phyloP scores from a whole-genome alignment of 176 grass and related monocot genomes.

The Zea mays region DNA sequence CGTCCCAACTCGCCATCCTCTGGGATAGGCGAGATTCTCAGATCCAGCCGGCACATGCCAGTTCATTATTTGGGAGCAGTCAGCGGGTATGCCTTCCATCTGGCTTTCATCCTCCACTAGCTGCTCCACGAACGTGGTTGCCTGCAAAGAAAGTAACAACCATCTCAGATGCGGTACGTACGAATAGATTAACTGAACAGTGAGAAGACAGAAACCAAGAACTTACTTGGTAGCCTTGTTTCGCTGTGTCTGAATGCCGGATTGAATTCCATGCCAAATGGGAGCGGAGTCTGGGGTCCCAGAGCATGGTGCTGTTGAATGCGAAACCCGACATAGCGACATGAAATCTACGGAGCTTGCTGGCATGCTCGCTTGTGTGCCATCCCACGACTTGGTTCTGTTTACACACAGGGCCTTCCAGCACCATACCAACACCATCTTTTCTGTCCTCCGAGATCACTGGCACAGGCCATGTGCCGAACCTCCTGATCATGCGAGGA shows the following conservation, averaged over 20 bases:
- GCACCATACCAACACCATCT: slow-evolving; percentile 34
- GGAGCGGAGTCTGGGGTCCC: slow-evolving; percentile 73
- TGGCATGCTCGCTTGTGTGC: slow-evolving; percentile 74
- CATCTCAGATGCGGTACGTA: slow-evolving; percentile 36
- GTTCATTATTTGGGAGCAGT: slow-evolving; percentile 92
- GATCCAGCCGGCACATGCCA: slow-evolving; percentile 94
- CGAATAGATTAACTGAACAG: not conserved
- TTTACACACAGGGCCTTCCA: slow-evolving; percentile 91
- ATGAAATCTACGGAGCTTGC: slow-evolving; percentile 90
- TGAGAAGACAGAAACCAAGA: not conserved
- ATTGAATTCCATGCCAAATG: slow-evolving; percentile 80
- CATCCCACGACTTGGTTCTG: slow-evolving; percentile 80
- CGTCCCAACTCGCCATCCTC: slow-evolving; percentile 61
- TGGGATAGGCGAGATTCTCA: slow-evolving; percentile 74
- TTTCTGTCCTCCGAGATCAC: slow-evolving; percentile 59
- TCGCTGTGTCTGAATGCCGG: slow-evolving; percentile 65
- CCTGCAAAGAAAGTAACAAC: slow-evolving; percentile 56
- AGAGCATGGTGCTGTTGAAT: slow-evolving; percentile 97
- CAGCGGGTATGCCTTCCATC: slow-evolving; percentile 90
- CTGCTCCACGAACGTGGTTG: slow-evolving; percentile 81
- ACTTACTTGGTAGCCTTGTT: slow-evolving; percentile 81
- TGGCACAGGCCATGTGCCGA: slow-evolving; percentile 93
- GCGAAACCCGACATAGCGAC: slow-evolving; percentile 92
- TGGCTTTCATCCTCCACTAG: slow-evolving; percentile 95
- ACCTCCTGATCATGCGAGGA: slow-evolving; percentile 56